Evolutionary conservation across 352 stramenopile genomes (phyloP).

Genomic region (Phytophthora boehmeriae): DNA sequence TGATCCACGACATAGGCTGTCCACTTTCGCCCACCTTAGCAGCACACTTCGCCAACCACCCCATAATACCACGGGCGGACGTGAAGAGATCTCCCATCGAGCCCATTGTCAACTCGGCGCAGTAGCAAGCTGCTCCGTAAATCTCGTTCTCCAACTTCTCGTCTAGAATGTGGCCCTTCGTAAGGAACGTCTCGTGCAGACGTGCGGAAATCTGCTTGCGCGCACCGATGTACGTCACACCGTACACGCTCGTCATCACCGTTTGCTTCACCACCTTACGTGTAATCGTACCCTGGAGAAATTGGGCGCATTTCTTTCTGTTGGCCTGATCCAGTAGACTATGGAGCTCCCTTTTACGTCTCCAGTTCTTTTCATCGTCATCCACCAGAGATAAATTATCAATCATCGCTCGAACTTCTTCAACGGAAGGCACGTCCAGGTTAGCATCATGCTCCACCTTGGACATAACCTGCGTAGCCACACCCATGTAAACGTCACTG

Average conservation of each 20-base stretch:
- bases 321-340: conserved; percentile 42
- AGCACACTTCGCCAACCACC: conserved; percentile 77
- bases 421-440: conserved; percentile 51
- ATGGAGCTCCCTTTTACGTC: conserved; percentile 4
- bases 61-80: conserved; percentile 96
- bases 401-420: conserved; percentile 35
- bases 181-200: conserved; percentile 92
- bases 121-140: conserved; percentile 91
- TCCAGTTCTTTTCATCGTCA: neutral
- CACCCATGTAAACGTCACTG: conserved; percentile 98
- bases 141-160: conserved; percentile 87
- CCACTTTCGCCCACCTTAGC: conserved; percentile 75
- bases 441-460: conserved; percentile 77
- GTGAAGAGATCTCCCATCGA: conserved; percentile 98
- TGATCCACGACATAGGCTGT: conserved; percentile 98
- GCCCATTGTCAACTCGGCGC: conserved; percentile 95
- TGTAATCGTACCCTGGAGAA: conserved; percentile 78
- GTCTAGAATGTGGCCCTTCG: conserved; percentile 77
- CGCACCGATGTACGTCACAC: conserved; percentile 99
- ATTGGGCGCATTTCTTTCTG: conserved; percentile 67
- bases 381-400: conserved; percentile 4
- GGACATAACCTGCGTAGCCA: conserved; percentile 85
- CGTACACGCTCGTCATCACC: conserved; percentile 99
- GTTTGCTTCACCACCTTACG: conserved; percentile 99
- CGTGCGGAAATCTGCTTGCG: conserved; percentile 97